Evolutionary conservation across 306 rosid genomes (phyloP), one percentile per base, ranked within the genome.

Genomic region (Casuarina equisetifolia): DNA sequence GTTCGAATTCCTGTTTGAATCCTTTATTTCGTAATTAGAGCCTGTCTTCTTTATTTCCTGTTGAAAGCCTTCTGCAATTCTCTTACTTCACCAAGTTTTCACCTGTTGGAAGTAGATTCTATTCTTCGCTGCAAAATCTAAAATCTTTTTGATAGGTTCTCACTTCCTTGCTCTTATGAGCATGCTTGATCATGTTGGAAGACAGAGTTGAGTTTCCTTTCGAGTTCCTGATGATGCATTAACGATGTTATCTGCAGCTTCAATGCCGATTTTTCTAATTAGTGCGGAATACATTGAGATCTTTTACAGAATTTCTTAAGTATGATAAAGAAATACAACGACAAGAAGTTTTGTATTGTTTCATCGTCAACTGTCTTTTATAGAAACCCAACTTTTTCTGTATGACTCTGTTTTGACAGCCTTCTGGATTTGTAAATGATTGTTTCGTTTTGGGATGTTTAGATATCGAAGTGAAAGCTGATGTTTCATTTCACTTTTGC

Each of bases 401-500:
- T 38, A 39, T 40, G 9, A 3, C 15, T 38, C 48, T 15, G 16
- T 42, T 66, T 66, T 35, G 42, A 7, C 50, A 8, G 48, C 7
- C 71, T 7, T 16, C 3, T 66, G 6, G 42, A 42, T 17, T 66
- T 16, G 32, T 35, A 36, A 16, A 58, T 58, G 43, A 17, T 42
- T 11, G 38, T 39, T 66, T 1, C 17, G 44, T 17, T 40, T 17
- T 17, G 7, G 57, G 19, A 11, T 62, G 66, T 39, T 3, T 8
- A 15, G 64, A 43, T 45, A 25, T 75, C 15, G 25, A 62, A 40
- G 11, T 36, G 7, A 36, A 54, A 32, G 75, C 75, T 69, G 25
- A 53, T 19, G 12, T 69, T 6, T 63, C 8, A 19, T 62, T 42
- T 78, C 0, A 9, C 76, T 39, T 83, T 81, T 82, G 85, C 93